These are phyloP conservation scores for Jasminum sambac DNA, from an alignment of 257 asterid genomes.

Conservation along the genomic window DNA sequence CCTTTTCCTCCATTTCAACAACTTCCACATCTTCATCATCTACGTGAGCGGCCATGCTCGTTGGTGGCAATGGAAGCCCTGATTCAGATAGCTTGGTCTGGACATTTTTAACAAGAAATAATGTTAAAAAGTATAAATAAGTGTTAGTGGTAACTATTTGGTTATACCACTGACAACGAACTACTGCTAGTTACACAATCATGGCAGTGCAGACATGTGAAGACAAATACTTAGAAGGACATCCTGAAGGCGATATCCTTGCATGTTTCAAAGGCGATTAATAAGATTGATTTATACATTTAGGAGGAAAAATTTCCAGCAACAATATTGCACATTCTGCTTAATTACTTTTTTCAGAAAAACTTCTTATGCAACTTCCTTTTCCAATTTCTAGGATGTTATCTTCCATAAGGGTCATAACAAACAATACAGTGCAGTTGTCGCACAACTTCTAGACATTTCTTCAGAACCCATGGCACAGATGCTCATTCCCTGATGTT, in stretches of 20 bases:
- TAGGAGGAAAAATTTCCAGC: too few relatives aligned
- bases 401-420: too few relatives aligned
- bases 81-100: slow-evolving; percentile 56
- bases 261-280: neutral
- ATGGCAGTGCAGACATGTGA: neutral
- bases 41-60: slow-evolving; percentile 86
- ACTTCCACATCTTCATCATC: slow-evolving; percentile 67
- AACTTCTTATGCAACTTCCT: too few relatives aligned
- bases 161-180: slow-evolving; percentile 6
- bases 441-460: too few relatives aligned
- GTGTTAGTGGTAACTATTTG: neutral
- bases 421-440: too few relatives aligned
- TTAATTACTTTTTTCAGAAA: too few relatives aligned
- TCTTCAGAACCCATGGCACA: too few relatives aligned
- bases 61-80: slow-evolving; percentile 53
- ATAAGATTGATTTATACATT: neutral
- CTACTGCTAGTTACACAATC: neutral
- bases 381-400: too few relatives aligned
- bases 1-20: slow-evolving; percentile 54
- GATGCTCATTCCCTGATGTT: neutral
- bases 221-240: neutral
- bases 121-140: slow-evolving; percentile 4
- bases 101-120: slow-evolving; percentile 20
- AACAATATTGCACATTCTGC: too few relatives aligned
- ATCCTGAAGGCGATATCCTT: neutral